phyloP scores from a whole-genome alignment of 2,329 filamentous ascomycete species.

The Bipolaris gigantea region DNA sequence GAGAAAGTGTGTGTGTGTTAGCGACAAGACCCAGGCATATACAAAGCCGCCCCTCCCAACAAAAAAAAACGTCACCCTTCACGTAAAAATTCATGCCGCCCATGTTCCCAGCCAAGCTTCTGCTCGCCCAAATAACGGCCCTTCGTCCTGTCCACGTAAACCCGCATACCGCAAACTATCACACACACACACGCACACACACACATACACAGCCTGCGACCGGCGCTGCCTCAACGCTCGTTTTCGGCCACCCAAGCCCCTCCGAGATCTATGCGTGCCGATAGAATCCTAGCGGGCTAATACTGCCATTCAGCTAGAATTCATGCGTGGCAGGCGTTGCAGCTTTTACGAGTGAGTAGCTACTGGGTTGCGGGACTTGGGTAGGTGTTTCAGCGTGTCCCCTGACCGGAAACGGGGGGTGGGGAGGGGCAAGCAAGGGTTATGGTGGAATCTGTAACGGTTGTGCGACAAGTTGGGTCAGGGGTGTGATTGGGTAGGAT shows the following conservation, averaged over 20 bases:
- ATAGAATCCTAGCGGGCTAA: not conserved
- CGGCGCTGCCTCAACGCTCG: not conserved
- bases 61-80: too few species aligned
- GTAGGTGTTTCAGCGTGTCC: not conserved
- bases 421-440: not conserved
- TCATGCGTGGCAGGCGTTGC: not conserved
- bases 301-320: not conserved
- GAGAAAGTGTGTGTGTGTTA: too few species aligned
- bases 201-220: not conserved
- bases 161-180: too few species aligned
- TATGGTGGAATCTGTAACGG: not conserved
- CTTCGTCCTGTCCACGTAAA: not conserved
- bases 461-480: not conserved
- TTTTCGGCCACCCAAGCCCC: not conserved
- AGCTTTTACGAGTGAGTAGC: not conserved
- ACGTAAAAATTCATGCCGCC: too few species aligned
- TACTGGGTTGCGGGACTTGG: not conserved
- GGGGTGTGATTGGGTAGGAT: not conserved
- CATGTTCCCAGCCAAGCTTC: too few species aligned
- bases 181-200: not conserved
- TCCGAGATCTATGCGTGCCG: not conserved
- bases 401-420: not conserved
- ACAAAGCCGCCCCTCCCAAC: not conserved
- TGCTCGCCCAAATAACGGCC: too few species aligned
- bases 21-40: not conserved